A percentile compares a stretch with the other conserved stretches of the same genome.
Conservation (phyloP, 2,329 filamentous ascomycete species). For the Emergomyces pasteurianus region DNA sequence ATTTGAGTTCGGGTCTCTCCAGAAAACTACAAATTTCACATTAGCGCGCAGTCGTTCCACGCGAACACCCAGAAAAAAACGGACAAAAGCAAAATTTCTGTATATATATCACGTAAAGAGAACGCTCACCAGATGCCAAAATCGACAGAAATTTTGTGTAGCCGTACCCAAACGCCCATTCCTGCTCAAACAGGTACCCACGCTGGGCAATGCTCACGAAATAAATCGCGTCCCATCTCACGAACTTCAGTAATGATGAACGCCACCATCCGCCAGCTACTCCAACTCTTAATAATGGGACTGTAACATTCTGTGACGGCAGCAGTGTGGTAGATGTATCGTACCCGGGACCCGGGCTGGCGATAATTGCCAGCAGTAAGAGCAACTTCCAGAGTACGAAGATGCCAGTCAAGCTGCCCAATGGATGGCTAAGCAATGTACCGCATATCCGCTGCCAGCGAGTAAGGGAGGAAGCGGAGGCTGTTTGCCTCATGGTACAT, state of each 20-base stretch:
- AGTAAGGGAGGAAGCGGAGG: background rate
- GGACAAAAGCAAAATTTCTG: background rate
- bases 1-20: background rate
- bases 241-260: conserved; percentile 28
- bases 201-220: conserved; percentile 42
- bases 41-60: background rate
- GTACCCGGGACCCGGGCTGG: conserved; percentile 48
- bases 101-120: background rate
- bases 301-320: conserved; percentile 11
- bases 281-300: conserved; percentile 1
- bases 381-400: conserved; percentile 47
- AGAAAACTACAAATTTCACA: background rate
- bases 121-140: conserved; percentile 23
- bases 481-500: background rate
- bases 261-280: background rate
- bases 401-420: conserved; percentile 24
- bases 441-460: conserved; percentile 1
- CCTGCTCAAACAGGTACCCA: conserved; percentile 50
- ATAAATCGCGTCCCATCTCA: conserved; percentile 53
- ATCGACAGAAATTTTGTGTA: conserved; percentile 36
- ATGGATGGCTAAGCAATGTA: conserved; percentile 15
- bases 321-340: conserved; percentile 50
- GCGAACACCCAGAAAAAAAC: background rate
- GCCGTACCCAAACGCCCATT: conserved; percentile 54
- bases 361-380: conserved; percentile 37